Conservation (phyloP, 148 eudicot species). For the Diospyros kaki region DNA sequence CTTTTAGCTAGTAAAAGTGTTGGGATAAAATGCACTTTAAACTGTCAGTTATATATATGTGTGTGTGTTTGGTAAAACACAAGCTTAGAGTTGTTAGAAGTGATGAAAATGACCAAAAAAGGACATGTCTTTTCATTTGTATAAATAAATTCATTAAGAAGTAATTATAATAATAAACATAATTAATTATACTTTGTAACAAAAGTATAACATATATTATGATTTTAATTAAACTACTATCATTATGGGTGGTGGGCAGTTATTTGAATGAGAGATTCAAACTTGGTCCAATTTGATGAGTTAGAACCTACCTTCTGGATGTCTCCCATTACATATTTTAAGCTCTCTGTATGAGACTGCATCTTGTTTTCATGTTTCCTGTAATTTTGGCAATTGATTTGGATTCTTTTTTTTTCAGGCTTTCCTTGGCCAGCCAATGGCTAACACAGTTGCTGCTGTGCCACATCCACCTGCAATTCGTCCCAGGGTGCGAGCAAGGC, state of each 20-base stretch:
- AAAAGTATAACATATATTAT: too few species aligned
- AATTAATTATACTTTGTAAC: too few species aligned
- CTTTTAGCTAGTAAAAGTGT: too few species aligned
- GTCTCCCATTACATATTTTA: background rate
- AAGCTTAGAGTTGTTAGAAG: too few species aligned
- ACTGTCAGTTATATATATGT: too few species aligned
- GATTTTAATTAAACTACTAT: background rate
- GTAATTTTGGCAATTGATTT: background rate
- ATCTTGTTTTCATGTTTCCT: background rate
- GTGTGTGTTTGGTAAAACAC: too few species aligned
- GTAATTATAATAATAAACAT: too few species aligned
- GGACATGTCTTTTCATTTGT: too few species aligned
- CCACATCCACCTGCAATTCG: conserved; percentile 64
- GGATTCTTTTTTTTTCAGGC: conserved; percentile 28
- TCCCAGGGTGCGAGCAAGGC: conserved; percentile 66
- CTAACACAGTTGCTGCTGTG: conserved; percentile 35
- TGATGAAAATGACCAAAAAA: too few species aligned
- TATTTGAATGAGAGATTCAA: background rate
- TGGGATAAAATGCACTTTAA: too few species aligned
- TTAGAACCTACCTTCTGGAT: background rate
- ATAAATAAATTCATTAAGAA: too few species aligned
- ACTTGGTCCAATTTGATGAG: background rate
- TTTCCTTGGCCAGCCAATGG: conserved; percentile 64
- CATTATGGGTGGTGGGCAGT: background rate
- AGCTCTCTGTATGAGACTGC: background rate